These are phyloP conservation scores for Fraxinus anomala DNA, from an alignment of 257 asterid genomes.

Conservation along the genomic window DNA sequence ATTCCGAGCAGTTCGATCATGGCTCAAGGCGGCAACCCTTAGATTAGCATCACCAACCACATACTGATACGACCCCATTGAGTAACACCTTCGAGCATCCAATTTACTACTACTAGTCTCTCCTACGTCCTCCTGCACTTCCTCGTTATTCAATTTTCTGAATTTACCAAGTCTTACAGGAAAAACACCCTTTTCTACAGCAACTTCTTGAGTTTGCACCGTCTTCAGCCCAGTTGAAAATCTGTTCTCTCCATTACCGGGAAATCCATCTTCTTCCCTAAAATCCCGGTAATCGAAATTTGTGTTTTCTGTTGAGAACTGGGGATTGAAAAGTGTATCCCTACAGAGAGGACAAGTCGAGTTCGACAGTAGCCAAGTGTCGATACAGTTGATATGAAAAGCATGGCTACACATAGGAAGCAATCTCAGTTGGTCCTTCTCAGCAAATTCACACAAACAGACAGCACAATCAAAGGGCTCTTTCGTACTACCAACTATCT, in stretches of 20 bases:
- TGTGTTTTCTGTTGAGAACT: conserved; percentile 76
- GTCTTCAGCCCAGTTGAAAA: conserved; percentile 52
- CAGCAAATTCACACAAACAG: conserved; percentile 79
- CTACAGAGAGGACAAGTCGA: conserved; percentile 96
- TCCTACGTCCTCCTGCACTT: conserved; percentile 39
- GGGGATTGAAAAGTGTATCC: conserved; percentile 72
- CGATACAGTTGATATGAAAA: conserved; percentile 82
- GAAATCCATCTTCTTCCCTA: conserved; percentile 60
- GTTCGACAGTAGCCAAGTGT: conserved; percentile 93
- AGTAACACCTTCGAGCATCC: conserved; percentile 89
- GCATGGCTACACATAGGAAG: conserved; percentile 95
- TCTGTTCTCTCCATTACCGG: conserved; percentile 41
- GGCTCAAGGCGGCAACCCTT: conserved; percentile 66
- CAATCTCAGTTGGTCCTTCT: conserved; percentile 75
- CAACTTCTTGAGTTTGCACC: conserved; percentile 57
- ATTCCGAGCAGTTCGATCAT: conserved; percentile 30
- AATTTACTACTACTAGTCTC: conserved; percentile 85
- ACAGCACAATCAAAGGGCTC: conserved; percentile 97
- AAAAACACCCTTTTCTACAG: conserved; percentile 52
- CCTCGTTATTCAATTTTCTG: conserved; percentile 42
- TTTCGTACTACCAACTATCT: conserved; percentile 80
- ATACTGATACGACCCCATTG: conserved; percentile 91
- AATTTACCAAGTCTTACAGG: conserved; percentile 71
- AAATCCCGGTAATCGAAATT: conserved; percentile 67
- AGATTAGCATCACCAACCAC: conserved; percentile 82